Evolutionary conservation across 139 green algal species (phyloP).

Genomic region (Helicosporidium sp.): DNA sequence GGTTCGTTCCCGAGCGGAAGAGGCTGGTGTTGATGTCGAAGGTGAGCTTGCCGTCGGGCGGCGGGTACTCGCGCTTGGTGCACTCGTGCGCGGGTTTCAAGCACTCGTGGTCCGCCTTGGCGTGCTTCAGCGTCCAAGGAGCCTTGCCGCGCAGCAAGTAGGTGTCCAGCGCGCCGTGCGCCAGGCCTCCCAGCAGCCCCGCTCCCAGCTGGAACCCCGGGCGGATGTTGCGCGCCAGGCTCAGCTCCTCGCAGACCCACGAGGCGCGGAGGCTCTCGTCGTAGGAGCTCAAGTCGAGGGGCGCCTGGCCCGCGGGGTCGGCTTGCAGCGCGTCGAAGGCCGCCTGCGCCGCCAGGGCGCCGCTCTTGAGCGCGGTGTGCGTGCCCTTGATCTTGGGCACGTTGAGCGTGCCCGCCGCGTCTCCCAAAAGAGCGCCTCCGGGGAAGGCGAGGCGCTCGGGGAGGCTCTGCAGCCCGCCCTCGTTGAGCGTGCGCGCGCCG

Average conservation of each 20-base stretch:
- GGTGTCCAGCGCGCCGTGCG: slow-evolving; percentile 48
- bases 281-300: slow-evolving; percentile 36
- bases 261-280: slow-evolving; percentile 25
- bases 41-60: slow-evolving; percentile 59
- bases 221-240: slow-evolving; percentile 55
- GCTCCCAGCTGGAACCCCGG: slow-evolving; percentile 34
- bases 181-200: slow-evolving; percentile 36
- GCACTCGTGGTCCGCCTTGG: slow-evolving; percentile 46
- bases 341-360: slow-evolving; percentile 66
- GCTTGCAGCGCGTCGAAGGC: slow-evolving; percentile 31
- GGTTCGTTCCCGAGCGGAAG: slow-evolving; percentile 73
- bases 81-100: slow-evolving; percentile 24
- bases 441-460: slow-evolving; percentile 66
- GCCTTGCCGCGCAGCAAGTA: slow-evolving; percentile 49
- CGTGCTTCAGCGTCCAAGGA: slow-evolving; percentile 69
- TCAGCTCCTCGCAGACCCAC: slow-evolving; percentile 52
- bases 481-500: slow-evolving; percentile 69
- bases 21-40: slow-evolving; percentile 74
- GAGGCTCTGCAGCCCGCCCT: slow-evolving; percentile 75
- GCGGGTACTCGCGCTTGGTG: slow-evolving; percentile 44
- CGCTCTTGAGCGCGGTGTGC: slow-evolving; percentile 83
- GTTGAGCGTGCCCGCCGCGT: slow-evolving; percentile 78
- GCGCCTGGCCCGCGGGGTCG: not conserved
- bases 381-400: slow-evolving; percentile 83
- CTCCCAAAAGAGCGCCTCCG: slow-evolving; percentile 79